Conservation (phyloP, 73 alveolate species). For the Uronychia setigera region DNA sequence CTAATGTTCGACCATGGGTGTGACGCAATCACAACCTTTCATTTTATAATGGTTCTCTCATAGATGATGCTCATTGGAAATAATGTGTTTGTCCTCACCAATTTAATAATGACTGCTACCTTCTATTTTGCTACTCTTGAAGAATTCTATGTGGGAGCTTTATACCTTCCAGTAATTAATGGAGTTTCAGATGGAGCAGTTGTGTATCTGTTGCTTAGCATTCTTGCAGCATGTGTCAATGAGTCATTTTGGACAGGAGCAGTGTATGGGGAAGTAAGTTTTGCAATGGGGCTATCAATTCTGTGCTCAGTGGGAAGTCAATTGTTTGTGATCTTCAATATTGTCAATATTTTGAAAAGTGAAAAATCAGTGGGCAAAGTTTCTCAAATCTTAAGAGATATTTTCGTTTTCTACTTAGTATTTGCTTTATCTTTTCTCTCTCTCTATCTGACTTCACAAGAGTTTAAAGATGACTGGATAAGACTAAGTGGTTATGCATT, state of each 20-base stretch:
- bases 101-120: conserved; percentile 20
- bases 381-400: neutral
- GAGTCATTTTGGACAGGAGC: neutral
- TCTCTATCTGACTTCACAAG: neutral
- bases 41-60: conserved; percentile 2
- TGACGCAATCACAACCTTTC: conserved; percentile 62
- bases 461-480: neutral
- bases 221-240: conserved; percentile 12
- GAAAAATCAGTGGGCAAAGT: neutral
- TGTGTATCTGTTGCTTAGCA: conserved; percentile 11
- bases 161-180: conserved; percentile 34
- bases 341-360: neutral
- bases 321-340: neutral
- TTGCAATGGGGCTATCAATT: no score
- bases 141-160: conserved; percentile 44
- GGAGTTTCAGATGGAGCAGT: conserved; percentile 64
- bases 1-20: conserved; percentile 90
- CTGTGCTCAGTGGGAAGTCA: neutral
- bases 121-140: conserved; percentile 56
- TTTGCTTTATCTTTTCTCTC: neutral
- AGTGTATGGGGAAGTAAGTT: neutral
- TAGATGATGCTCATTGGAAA: conserved; percentile 20
- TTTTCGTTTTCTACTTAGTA: neutral
- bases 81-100: neutral
- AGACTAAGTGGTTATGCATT: conserved; percentile 8